Conservation (phyloP, 768 basidiomycete genomes). For the Rhizopogon roseolus region DNA sequence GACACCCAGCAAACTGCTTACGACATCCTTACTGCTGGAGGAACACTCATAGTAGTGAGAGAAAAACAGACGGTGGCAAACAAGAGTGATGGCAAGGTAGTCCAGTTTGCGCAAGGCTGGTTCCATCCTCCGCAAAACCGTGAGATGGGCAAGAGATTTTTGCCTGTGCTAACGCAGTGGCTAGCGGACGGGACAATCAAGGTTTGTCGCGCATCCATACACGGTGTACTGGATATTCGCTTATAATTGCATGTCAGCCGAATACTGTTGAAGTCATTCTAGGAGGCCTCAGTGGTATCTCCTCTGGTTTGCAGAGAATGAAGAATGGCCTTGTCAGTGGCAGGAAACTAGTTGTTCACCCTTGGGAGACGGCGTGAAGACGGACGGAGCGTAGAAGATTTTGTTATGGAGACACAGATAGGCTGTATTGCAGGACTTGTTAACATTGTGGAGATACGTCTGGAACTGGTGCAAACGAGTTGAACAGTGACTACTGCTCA, state of each 20-base stretch:
- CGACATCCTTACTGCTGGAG: constrained; percentile 26
- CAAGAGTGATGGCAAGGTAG: not conserved
- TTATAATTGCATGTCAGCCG: constrained; percentile 18
- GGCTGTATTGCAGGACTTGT: too few species aligned
- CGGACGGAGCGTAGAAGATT: constrained; percentile 4
- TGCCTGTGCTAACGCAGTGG: constrained; percentile 8
- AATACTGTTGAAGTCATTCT: constrained; percentile 34
- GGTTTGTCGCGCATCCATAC: constrained; percentile 5
- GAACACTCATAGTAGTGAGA: constrained; percentile 20
- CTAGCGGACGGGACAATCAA: constrained; percentile 11
- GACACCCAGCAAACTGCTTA: constrained; percentile 31
- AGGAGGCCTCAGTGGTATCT: constrained; percentile 32
- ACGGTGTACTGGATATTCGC: not conserved
- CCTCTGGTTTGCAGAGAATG: constrained; percentile 27
- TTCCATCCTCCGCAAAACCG: constrained; percentile 3
- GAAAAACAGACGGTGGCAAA: not conserved
- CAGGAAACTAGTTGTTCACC: constrained; percentile 30
- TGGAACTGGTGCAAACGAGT: too few species aligned
- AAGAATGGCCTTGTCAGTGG: constrained; percentile 34
- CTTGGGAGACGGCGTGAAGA: constrained; percentile 30
- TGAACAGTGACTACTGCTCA: too few species aligned
- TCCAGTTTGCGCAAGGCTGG: not conserved
- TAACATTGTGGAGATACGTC: too few species aligned
- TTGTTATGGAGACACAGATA: too few species aligned
- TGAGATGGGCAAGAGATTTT: constrained; percentile 8